phyloP scores from a whole-genome alignment of 768 basidiomycete genomes.

The Leccinum boreale region DNA sequence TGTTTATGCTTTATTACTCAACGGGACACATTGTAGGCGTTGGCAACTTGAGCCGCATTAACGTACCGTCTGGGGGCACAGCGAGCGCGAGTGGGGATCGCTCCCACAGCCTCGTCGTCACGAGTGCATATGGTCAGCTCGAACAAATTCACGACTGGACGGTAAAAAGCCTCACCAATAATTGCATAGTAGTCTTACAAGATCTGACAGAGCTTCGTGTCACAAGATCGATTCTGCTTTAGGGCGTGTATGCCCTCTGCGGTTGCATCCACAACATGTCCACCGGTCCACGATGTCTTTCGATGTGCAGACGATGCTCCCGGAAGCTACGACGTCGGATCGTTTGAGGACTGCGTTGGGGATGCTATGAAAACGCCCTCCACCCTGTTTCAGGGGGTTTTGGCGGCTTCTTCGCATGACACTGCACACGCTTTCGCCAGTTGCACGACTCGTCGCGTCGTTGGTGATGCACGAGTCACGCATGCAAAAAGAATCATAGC shows the following conservation, averaged over 20 bases:
- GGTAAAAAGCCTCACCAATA: constrained; percentile 28
- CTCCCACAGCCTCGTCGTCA: constrained; percentile 71
- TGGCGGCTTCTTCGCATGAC: constrained; percentile 52
- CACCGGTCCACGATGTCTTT: constrained; percentile 56
- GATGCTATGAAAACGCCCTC: constrained; percentile 54
- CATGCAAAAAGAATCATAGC: constrained; percentile 28
- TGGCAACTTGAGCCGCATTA: constrained; percentile 63
- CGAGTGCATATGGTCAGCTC: constrained; percentile 57
- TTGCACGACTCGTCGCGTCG: constrained; percentile 52
- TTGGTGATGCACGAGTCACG: constrained; percentile 43
- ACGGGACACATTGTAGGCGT: constrained; percentile 43
- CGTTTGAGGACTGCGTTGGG: constrained; percentile 50
- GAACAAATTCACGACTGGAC: constrained; percentile 74
- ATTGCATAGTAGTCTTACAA: constrained; percentile 9
- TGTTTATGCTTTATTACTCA: constrained; percentile 20
- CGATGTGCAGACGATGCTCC: constrained; percentile 67
- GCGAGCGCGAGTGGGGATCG: constrained; percentile 61
- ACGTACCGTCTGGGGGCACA: constrained; percentile 56
- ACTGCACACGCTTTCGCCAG: constrained; percentile 55
- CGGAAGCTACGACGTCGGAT: constrained; percentile 41
- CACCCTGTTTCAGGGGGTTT: constrained; percentile 63
- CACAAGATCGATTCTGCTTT: constrained; percentile 63
- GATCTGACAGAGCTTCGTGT: constrained; percentile 54
- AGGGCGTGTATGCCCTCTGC: constrained; percentile 59
- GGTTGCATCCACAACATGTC: constrained; percentile 50